Base-by-base conservation (phyloP, 2,329 filamentous ascomycete genomes). In the Calonectria multiphialidica region DNA sequence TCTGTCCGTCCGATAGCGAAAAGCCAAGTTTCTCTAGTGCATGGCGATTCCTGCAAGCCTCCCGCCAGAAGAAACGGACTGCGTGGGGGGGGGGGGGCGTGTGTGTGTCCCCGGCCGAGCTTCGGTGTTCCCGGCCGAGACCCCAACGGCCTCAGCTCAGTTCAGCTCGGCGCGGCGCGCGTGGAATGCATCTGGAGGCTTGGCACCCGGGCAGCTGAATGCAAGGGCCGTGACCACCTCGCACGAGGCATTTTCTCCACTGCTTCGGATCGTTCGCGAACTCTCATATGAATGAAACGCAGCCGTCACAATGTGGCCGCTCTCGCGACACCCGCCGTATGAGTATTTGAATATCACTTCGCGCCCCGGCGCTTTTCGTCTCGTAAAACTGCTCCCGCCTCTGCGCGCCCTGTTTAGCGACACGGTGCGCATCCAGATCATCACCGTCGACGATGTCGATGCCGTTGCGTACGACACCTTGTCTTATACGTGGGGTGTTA, bases 401-500 rank as follows among this genome's bases (percentile, higher is more conserved):
- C 13, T 57, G 15, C 59, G 50, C 16, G 44, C 57, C 8, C 18
- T 71, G 47, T 67, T 74, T 7, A 49, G 71, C 23, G 75, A 78
- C 10, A 81, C 76, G 1, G 12, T 80, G 6, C 79, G 79, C 5
- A 75, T 82, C 28, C 70, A 81, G 23, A 70, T 83, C 33, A n/a
- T 80, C 33, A 77, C 81, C 45, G 72, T 55, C 6, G 71, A 77
- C 57, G 65, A 77, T 18, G 76, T 75, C 47, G 70, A 49, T 3
- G 49, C 47, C 10, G 37, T 64, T 7, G 23, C 61, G 7, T 82
- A 81, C 50, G 79, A 82, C 44, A 77, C 81, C 16, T 77, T 83
- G 16, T 82, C 81, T 3, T 83, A 83, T 47, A 73, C 73, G 4
- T 83, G 81, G 81, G 76, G 72, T n/a, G 72, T 70, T 6, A 71